Evolutionary conservation across 208 protist genomes (phyloP).

Genomic region (Porcisia hertigi): DNA sequence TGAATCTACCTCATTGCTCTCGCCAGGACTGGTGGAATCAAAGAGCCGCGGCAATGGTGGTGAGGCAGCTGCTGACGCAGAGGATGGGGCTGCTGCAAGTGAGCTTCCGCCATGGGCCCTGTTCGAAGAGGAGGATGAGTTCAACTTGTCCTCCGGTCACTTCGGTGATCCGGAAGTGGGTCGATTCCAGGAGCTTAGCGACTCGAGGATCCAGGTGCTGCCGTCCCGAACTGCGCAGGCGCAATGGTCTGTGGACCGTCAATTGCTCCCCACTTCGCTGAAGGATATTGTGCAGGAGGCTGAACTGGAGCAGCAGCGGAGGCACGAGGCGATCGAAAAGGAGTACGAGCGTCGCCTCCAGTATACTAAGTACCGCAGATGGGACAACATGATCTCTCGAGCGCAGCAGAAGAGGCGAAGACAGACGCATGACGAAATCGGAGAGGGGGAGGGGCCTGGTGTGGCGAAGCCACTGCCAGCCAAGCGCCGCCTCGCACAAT

Average conservation of each 20-base stretch:
- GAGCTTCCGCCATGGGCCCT: slow-evolving; percentile 90
- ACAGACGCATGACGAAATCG: background rate
- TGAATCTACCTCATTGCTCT: background rate
- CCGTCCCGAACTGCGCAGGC: slow-evolving; percentile 64
- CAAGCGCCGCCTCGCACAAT: slow-evolving; percentile 55
- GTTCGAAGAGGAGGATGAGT: slow-evolving; percentile 76
- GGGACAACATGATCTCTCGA: slow-evolving; percentile 71
- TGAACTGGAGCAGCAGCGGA: slow-evolving; percentile 52
- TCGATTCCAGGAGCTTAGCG: slow-evolving; percentile 82
- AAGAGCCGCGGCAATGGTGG: background rate
- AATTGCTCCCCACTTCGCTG: slow-evolving; percentile 67
- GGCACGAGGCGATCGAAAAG: slow-evolving; percentile 59
- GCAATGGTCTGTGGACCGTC: slow-evolving; percentile 67
- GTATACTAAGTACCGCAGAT: slow-evolving; percentile 79
- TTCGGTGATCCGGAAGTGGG: slow-evolving; percentile 77
- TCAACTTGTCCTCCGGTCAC: slow-evolving; percentile 74
- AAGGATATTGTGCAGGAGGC: slow-evolving; percentile 68
- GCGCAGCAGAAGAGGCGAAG: slow-evolving; percentile 53
- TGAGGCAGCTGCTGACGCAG: background rate
- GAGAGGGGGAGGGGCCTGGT: slow-evolving; percentile 19
- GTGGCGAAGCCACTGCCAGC: slow-evolving; percentile 53
- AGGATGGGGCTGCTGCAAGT: slow-evolving; percentile 14
- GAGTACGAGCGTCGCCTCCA: slow-evolving; percentile 65
- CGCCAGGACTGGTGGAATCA: background rate
- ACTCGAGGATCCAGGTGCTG: slow-evolving; percentile 75